These are phyloP conservation scores for Rutstroemia sydowiana DNA, from an alignment of 2,329 filamentous ascomycete species.

Conservation along the genomic window DNA sequence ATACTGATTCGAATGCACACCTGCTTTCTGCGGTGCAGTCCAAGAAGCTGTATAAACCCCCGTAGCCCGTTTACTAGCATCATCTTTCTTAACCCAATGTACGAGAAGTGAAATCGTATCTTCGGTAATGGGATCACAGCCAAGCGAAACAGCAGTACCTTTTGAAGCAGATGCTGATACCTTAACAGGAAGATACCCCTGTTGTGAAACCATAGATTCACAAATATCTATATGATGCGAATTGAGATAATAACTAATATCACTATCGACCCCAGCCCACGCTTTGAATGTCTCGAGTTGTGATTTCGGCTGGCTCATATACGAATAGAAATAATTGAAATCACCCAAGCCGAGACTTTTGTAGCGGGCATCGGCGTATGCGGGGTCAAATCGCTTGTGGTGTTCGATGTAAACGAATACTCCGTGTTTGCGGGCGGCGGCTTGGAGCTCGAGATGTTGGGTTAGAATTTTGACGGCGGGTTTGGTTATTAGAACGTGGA, in stretches of 20 bases:
- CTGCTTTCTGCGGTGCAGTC: constrained; percentile 87
- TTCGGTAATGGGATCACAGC: constrained; percentile 75
- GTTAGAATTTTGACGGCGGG: constrained; percentile 79
- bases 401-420: constrained; percentile 94
- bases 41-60: constrained; percentile 91
- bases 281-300: constrained; percentile 29
- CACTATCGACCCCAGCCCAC: constrained; percentile 72
- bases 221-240: constrained; percentile 89
- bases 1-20: constrained; percentile 95
- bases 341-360: constrained; percentile 72
- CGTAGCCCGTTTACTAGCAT: constrained; percentile 65
- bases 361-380: constrained; percentile 80
- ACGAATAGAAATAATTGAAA: constrained; percentile 98
- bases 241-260: constrained; percentile 96
- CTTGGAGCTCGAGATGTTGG: constrained; percentile 71
- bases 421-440: constrained; percentile 61
- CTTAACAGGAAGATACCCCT: constrained; percentile 66
- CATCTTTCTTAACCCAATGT: constrained; percentile 71
- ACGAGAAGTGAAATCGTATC: constrained; percentile 90
- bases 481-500: constrained; percentile 92
- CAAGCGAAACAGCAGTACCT: constrained; percentile 70
- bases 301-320: constrained; percentile 38
- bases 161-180: constrained; percentile 73
- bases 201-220: constrained; percentile 76
- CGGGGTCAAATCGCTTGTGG: constrained; percentile 93